Percentiles rank a stretch among this genome's conserved stretches.
These are phyloP conservation scores for Solanum bukasovii DNA, from an alignment of 257 asterid genomes.

Conservation along the genomic window DNA sequence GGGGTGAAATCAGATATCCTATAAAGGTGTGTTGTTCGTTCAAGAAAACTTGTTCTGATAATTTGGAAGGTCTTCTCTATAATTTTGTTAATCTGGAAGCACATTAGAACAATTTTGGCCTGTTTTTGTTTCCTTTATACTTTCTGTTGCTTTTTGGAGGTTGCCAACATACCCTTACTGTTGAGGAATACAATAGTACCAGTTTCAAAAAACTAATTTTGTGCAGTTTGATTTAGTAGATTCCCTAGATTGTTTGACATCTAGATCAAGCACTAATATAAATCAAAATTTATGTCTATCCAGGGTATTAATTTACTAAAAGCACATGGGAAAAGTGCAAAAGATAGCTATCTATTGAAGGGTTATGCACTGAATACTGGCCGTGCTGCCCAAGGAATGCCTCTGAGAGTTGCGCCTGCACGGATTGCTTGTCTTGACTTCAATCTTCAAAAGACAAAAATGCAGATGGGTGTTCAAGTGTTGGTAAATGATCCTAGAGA, in stretches of 20 bases:
- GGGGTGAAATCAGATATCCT: slow-evolving; percentile 82
- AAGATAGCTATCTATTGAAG: slow-evolving; percentile 73
- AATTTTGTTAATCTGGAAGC: not conserved
- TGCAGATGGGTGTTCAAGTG: slow-evolving; percentile 98
- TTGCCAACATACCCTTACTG: not conserved
- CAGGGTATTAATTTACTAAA: slow-evolving; percentile 90
- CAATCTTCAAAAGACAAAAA: slow-evolving; percentile 84
- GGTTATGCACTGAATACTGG: slow-evolving; percentile 93
- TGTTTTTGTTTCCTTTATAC: not conserved
- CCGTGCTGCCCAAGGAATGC: slow-evolving; percentile 96
- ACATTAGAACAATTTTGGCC: not conserved
- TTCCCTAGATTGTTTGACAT: not conserved
- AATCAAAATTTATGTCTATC: not conserved
- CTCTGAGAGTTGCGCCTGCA: slow-evolving; percentile 73
- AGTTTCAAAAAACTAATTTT: not conserved
- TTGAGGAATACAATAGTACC: not conserved
- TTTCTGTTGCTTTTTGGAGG: not conserved
- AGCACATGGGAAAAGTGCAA: slow-evolving; percentile 93
- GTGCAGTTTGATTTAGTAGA: not conserved
- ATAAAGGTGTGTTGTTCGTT: slow-evolving; percentile 53
- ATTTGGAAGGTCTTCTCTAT: not conserved
- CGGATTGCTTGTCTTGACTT: slow-evolving; percentile 88
- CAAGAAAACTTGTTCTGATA: not conserved
- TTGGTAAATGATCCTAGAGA: slow-evolving; percentile 86
- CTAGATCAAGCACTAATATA: not conserved